Base-by-base conservation (phyloP, 2,329 filamentous ascomycete species). In the Fusarium transvaalense region DNA sequence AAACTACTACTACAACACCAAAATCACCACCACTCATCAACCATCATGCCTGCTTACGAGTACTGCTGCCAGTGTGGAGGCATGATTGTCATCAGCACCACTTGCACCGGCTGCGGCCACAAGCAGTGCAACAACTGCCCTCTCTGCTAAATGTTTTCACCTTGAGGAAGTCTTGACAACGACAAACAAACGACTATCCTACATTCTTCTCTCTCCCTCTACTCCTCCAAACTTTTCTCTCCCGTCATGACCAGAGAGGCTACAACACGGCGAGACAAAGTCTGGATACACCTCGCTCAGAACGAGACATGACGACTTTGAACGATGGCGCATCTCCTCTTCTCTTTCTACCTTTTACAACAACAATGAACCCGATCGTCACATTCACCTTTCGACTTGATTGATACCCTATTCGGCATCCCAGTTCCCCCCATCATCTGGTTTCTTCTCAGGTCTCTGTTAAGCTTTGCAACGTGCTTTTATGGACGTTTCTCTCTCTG, bases 81-180 rank as follows among this genome's bases (percentile, higher is more conserved):
- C 78, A 84, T 86, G 78, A 85, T 86, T 71, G 84, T 86, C 79
- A 86, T 86, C 79, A 86, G 83, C 82, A 84, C 78, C 75, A 82
- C 79, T 53, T 86, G 84, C 81, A 79, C 77, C 64, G 78, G 80
- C 73, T 86, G 84, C 75, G 78, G 79, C 52, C 84, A 86, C 79
- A 76, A 79, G 69, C 82, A 85, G 73, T 86, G 84, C 82, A 74
- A 69, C 62, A 76, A 82, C 61, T 86, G 84, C 77, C 74, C 79
- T 50, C 66, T 72, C 60, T 78, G 73, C 56, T 80, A 77, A 76
- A 71, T 51, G 46, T 7, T 17, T n/a, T 38, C 42, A 51, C 47
- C 19, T n/a, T n/a, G 41, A 43, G 29, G n/a, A 29, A 34, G 34
- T 56, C 64, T 66, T 42, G 23, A 41, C 50, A 10, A 51, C 23